phyloP scores from a whole-genome alignment of 2,329 filamentous ascomycete species.

The Fusarium nisikadoi region DNA sequence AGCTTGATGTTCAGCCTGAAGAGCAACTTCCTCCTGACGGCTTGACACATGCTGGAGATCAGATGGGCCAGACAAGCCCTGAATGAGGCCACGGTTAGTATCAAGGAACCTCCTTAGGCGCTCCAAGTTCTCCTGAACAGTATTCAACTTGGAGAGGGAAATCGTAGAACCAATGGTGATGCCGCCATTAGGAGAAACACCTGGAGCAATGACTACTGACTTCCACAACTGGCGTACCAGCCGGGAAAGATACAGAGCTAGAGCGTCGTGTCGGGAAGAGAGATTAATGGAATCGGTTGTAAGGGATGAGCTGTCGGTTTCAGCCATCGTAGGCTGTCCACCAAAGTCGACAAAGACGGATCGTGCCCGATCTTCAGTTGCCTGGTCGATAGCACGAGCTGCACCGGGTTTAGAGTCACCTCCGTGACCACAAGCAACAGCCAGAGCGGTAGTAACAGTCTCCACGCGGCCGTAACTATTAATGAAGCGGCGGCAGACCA shows the following conservation, averaged over 20 bases:
- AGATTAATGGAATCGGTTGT: conserved; percentile 85
- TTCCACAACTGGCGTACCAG: conserved; percentile 93
- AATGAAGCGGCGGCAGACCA: conserved; percentile 85
- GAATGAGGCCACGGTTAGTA: conserved; percentile 89
- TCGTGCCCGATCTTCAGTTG: conserved; percentile 85
- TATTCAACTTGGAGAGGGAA: conserved; percentile 72
- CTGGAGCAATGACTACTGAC: conserved; percentile 73
- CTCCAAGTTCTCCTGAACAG: conserved; percentile 83
- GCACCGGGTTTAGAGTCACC: conserved; percentile 78
- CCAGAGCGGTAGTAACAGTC: conserved; percentile 88
- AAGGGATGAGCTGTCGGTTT: conserved; percentile 76
- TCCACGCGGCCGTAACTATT: conserved; percentile 88
- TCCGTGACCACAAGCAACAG: conserved; percentile 94
- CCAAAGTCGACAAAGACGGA: conserved; percentile 93
- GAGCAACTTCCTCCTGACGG: conserved; percentile 88
- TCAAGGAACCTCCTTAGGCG: conserved; percentile 84
- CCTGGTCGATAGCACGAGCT: conserved; percentile 81
- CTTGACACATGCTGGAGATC: conserved; percentile 81
- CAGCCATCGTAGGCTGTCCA: conserved; percentile 84
- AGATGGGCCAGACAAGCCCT: conserved; percentile 91
- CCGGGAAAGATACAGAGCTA: conserved; percentile 87
- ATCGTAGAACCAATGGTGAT: conserved; percentile 75
- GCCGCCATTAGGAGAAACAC: conserved; percentile 64
- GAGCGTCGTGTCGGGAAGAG: conserved; percentile 88
- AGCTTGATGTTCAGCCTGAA: conserved; percentile 94